Base-by-base conservation (phyloP, 202 grass and related monocot species). In the Dendrocalamus latiflorus region DNA sequence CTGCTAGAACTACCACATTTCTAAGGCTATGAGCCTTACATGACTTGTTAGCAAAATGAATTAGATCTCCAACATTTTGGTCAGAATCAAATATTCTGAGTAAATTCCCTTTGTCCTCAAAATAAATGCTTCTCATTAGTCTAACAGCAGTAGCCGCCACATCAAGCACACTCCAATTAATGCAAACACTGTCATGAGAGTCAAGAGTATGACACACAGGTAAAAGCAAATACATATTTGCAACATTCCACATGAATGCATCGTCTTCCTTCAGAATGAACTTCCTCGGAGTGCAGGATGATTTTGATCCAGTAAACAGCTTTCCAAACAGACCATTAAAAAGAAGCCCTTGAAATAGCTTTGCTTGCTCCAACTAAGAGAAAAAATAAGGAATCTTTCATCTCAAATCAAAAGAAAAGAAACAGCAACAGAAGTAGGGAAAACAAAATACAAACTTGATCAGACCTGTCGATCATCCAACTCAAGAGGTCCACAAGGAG, bases 251-350 rank as follows among this genome's bases (percentile, higher is more conserved):
- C 41, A 93, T 78, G 24, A 83, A 72, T 11, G 21, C 61, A 74
- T 90, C 77, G 71, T 87, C 44, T 90, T 95, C 89, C 15, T 83
- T 90, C 9, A 95, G 72, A 83, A 98, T 87, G 63, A 98, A 93
- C 58, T 91, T 76, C 79, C 89, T 87, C 5, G 77, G 60, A 17
- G 45, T 47, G 12, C 83, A 66, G 57, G 86, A 81, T 48, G 76
- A 73, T 82, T 82, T 93, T 75, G 89, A 91, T 72, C 87, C 85
- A 20, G 28, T 77, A 54, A 95, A 88, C 78, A 98, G 25, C 82
- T 92, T 92, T 58, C 92, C 92, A 54, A 95, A 98, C 70, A 98
- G 88, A 63, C 91, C 85, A 72, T 98, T 98, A 68, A 98, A 98
- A 42, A 98, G 75, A 65, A 98, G 85, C 65, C 84, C 91, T 51